Evolutionary conservation across 2,329 filamentous ascomycete genomes (phyloP), one percentile per base, ranked within the genome.

Genomic region (Didymella glomerata): DNA sequence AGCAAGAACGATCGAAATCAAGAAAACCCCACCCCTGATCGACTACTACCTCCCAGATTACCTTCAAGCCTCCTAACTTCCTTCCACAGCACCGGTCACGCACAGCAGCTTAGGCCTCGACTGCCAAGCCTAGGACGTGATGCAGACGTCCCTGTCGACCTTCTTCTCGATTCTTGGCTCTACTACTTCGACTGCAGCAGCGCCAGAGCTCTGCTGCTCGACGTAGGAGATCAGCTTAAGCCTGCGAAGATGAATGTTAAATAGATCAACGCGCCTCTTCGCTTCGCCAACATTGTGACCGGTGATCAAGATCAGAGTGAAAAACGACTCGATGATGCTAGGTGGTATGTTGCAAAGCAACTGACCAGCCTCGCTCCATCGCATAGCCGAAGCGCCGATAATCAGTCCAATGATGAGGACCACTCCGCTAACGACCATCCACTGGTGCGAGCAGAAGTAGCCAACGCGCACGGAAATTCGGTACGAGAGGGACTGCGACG

Each of bases 291-390:
- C 32, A n/a, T 57, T 57, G 40, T 57, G 54, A 16, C 54, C 54
- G 2, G 54, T 57, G 9, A 57, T 50, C 2, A 57, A 20, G 7
- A 57, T 57, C 22, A 57, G 16, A 9, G 54, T 57, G 40, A 57
- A 57, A 18, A 57, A 57, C 6, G 46, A 45, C 40, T 57, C 54
- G 28, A 57, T 47, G 13, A 50, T 47, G 34, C 54, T 57, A 16
- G 47, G 54, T 42, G 54, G 54, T 6, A 50, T 51, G 40, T 57
- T 57, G 54, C 54, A 57, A 8, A 57, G 47, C 11, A 57, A 40
- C n/a, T 57, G 54, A 13, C 54, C 54, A 13, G 54, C 51, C 27
- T 50, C 54, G 13, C 14, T 57, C 54, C 54, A 57, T 6, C 41
- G 38, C 54, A 57, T 46, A n/a, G 38, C 54, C 28, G 47, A 45